phyloP scores from a whole-genome alignment of 73 alveolate species.

The Urostyla sp. region DNA sequence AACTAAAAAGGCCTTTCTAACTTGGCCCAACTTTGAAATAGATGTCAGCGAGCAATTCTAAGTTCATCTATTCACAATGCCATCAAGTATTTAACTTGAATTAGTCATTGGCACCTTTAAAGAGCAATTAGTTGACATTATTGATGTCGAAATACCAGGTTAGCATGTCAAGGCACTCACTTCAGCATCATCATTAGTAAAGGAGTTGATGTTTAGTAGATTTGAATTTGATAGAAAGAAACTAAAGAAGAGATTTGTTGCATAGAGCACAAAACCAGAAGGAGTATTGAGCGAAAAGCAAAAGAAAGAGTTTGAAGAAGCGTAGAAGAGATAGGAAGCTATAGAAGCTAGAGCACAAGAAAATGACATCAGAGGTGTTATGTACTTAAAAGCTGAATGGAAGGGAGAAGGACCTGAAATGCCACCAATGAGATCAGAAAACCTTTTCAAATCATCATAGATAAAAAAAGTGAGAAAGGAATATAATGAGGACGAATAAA shows the following conservation, averaged over 20 bases:
- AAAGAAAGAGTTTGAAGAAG: slow-evolving; percentile 64
- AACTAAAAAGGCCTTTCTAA: slow-evolving; percentile 78
- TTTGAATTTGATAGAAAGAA: slow-evolving; percentile 2
- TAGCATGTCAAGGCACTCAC: slow-evolving; percentile 93
- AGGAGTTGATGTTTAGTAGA: slow-evolving; percentile 78
- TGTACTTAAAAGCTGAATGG: slow-evolving; percentile 97
- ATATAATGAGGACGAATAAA: slow-evolving; percentile 63
- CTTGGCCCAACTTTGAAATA: slow-evolving; percentile 96
- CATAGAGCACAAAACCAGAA: slow-evolving; percentile 8
- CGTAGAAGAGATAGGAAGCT: slow-evolving; percentile 57
- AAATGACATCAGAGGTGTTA: slow-evolving; percentile 76
- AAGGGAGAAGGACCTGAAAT: slow-evolving; percentile 97
- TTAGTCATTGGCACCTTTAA: slow-evolving; percentile 75
- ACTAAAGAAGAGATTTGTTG: slow-evolving; percentile 27
- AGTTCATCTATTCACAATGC: slow-evolving; percentile 94
- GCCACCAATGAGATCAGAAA: slow-evolving; percentile 94
- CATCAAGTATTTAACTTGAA: slow-evolving; percentile 90
- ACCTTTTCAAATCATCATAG: slow-evolving; percentile 71
- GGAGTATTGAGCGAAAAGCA: slow-evolving; percentile 54
- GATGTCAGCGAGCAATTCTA: slow-evolving; percentile 86
- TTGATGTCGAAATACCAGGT: slow-evolving; percentile 98
- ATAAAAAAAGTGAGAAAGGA: slow-evolving; percentile 68
- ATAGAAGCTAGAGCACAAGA: slow-evolving; percentile 52
- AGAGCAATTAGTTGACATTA: slow-evolving; percentile 73
- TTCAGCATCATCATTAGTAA: slow-evolving; percentile 86